Percentiles rank a stretch among this genome's conserved stretches.
Conservation (phyloP, 2,329 filamentous ascomycete genomes). For the Hypoxylon sp. region DNA sequence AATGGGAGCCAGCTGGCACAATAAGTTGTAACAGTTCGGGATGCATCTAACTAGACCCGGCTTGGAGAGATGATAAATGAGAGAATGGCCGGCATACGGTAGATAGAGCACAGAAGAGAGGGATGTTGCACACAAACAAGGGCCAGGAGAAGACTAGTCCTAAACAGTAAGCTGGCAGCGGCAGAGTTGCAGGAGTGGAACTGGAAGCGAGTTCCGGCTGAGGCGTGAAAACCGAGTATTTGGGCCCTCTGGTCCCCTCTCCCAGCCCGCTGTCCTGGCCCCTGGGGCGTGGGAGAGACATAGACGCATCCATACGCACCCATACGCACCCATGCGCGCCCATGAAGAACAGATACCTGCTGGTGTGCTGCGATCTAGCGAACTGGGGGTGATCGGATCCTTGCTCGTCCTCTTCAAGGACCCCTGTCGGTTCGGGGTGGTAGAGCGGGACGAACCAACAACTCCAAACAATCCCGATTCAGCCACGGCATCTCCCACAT, state of each 20-base stretch:
- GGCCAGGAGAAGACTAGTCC: conserved; percentile 37
- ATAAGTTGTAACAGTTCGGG: conserved; percentile 27
- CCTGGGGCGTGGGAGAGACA: conserved; percentile 45
- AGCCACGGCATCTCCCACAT: conserved; percentile 49
- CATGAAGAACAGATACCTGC: conserved; percentile 27
- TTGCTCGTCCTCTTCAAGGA: conserved; percentile 24
- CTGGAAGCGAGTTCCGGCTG: conserved; percentile 49
- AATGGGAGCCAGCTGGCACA: conserved; percentile 34
- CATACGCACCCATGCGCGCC: neutral
- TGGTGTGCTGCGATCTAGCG: conserved; percentile 45
- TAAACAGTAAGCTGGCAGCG: conserved; percentile 44
- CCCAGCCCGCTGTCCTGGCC: conserved; percentile 42
- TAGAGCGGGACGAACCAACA: conserved; percentile 46
- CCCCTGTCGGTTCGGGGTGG: conserved; percentile 37
- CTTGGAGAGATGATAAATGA: conserved; percentile 43
- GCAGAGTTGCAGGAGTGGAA: conserved; percentile 48
- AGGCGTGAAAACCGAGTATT: conserved; percentile 53
- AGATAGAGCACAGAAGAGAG: conserved; percentile 29
- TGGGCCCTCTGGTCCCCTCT: conserved; percentile 49
- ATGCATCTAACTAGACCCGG: conserved; percentile 35
- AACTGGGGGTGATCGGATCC: conserved; percentile 43
- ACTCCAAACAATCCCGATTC: conserved; percentile 50
- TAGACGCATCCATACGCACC: conserved; percentile 2
- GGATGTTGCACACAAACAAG: conserved; percentile 43
- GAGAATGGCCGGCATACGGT: conserved; percentile 40